Base-by-base conservation (phyloP, 805 yeast genomes). In the Kazachstania bromeliacearum region DNA sequence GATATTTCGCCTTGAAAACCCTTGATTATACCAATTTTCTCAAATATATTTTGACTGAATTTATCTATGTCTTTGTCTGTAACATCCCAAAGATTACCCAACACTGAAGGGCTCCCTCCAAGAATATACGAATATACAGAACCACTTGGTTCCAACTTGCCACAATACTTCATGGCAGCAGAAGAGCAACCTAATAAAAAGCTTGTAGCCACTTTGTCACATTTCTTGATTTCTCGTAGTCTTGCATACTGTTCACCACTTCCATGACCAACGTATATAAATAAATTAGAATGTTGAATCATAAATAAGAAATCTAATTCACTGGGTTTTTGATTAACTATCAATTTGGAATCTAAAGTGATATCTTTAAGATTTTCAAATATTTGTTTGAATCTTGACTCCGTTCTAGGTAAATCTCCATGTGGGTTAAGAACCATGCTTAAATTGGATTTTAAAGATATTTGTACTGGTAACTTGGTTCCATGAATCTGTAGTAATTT, bases 11-110 rank as follows among this genome's bases (percentile, higher is more conserved):
- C 55, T 7, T 42, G 39, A 2, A 37, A 36, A 5, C 36, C 40
- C 4, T 48, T 55, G 31, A 69, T 52, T 10, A 84, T 53, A 0
- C 92, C 92, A 79, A 92, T 79, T 41, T 67, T 64, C 2, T 68
- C 67, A 45, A 92, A 70, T 26, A 84, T 54, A 2, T 71, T 63
- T 7, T 68, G 41, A 17, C 85, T 79, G 47, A 88, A 85, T 47
- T 68, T 70, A 57, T 92, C 97, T 34, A 85, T 84, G 55, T 92
- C 99, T 46, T 83, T 87, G 58, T 92, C 97, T 0, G 97, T 92
- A 4, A 92, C 96, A 57, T 87, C 96, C 98, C 98, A 92, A 38
- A 92, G 59, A 49, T 85, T 85, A 0, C 85, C 96, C 25, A 92
- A 61, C 1, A 85, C 69, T 76, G 82, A 69, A 0, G 95, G 92